Percentiles rank a stretch among this genome's conserved stretches.
phyloP scores from a whole-genome alignment of 192 early-diverging fungal species.

The Rhizophagus sp. region DNA sequence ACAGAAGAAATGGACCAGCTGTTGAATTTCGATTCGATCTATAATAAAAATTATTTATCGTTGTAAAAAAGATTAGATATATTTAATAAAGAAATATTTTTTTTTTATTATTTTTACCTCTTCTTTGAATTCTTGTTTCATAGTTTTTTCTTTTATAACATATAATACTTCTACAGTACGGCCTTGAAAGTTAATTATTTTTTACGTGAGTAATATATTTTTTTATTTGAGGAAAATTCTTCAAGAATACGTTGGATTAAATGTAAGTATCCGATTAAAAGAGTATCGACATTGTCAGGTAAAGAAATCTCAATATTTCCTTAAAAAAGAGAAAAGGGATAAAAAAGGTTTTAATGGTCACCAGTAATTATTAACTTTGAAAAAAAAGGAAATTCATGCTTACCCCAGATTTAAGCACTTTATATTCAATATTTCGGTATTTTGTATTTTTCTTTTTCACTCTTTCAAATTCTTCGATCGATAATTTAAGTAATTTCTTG shows the following conservation, averaged over 20 bases:
- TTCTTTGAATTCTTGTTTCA: no score
- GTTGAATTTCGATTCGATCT: no score
- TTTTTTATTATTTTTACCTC: no score
- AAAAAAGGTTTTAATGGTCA: not conserved
- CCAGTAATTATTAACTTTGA: no score
- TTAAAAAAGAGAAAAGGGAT: not conserved
- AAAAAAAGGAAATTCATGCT: not conserved
- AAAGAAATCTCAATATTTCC: not conserved
- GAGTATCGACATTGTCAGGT: not conserved
- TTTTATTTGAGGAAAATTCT: not conserved
- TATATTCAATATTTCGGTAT: not conserved
- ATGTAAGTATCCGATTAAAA: conserved; percentile 1
- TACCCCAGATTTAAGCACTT: not conserved
- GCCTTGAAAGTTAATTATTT: conserved; percentile 1
- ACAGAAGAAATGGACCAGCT: no score
- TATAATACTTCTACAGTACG: not conserved
- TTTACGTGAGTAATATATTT: not conserved
- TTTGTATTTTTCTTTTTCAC: not conserved
- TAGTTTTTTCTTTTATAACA: no score
- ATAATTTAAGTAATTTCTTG: not conserved
- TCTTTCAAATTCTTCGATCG: not conserved
- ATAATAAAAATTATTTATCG: no score
- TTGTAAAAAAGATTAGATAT: no score
- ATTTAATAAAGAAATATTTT: no score
- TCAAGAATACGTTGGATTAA: not conserved